Evolutionary conservation across 176 grass and related monocot genomes (phyloP).

Genomic region (Triticum urartu): DNA sequence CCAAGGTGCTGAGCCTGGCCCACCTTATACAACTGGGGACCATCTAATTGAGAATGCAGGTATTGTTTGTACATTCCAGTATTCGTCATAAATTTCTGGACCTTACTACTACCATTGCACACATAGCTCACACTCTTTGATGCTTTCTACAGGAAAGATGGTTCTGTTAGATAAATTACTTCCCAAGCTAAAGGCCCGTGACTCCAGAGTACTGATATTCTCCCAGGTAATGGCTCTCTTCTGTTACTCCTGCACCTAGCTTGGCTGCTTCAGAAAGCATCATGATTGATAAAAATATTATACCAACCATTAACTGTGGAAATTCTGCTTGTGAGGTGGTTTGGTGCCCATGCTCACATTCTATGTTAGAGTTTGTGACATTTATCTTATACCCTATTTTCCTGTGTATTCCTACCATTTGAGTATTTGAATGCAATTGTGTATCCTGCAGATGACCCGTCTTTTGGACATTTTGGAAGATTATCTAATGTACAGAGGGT

Average conservation of each 20-base stretch:
- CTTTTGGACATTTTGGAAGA: constrained; percentile 79
- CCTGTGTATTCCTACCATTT: neutral
- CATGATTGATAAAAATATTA: neutral
- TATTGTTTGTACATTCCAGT: constrained; percentile 19
- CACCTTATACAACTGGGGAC: constrained; percentile 78
- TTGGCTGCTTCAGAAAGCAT: neutral
- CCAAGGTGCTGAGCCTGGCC: constrained; percentile 77
- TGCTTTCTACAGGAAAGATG: constrained; percentile 68
- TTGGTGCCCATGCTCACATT: constrained; percentile 10
- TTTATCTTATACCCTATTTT: neutral
- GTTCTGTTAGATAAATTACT: constrained; percentile 75
- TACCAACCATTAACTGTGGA: neutral
- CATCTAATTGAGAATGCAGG: constrained; percentile 82
- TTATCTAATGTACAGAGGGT: constrained; percentile 63
- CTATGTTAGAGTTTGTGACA: neutral
- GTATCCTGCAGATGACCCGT: constrained; percentile 64
- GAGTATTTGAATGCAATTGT: constrained; percentile 2
- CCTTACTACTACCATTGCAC: neutral
- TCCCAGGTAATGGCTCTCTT: constrained; percentile 50
- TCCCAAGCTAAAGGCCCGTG: constrained; percentile 74
- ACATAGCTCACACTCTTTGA: neutral
- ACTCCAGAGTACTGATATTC: constrained; percentile 79
- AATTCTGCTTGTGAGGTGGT: constrained; percentile 18
- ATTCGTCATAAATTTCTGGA: neutral
- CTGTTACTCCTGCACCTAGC: neutral